These are phyloP conservation scores for Colletotrichum tofieldiae DNA, from an alignment of 2,329 filamentous ascomycete species.

Conservation along the genomic window DNA sequence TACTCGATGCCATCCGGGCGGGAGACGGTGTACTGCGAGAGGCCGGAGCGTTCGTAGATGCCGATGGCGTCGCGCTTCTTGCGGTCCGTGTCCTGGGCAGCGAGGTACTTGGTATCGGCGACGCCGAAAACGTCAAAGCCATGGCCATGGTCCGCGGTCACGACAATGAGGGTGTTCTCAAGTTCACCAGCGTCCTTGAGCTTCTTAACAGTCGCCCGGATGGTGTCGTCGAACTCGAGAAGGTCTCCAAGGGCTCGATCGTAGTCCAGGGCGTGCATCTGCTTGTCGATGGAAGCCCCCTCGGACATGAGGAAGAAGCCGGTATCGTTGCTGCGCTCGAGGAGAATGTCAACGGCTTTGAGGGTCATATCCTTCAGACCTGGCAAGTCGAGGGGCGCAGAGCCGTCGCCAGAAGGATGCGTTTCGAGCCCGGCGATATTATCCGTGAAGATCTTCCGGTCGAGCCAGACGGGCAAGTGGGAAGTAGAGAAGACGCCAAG, in stretches of 20 bases:
- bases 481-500: conserved; percentile 84
- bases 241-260: conserved; percentile 88
- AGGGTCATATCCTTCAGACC: conserved; percentile 92
- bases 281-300: conserved; percentile 89
- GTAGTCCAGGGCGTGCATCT: conserved; percentile 90
- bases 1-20: conserved; percentile 75
- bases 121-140: conserved; percentile 89
- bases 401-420: conserved; percentile 76
- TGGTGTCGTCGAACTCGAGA: conserved; percentile 87
- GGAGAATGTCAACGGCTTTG: conserved; percentile 85
- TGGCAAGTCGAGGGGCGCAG: conserved; percentile 80
- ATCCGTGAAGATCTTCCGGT: conserved; percentile 83
- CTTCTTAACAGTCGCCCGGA: conserved; percentile 80
- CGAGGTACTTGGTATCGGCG: conserved; percentile 85
- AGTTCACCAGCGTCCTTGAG: conserved; percentile 76
- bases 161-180: conserved; percentile 83
- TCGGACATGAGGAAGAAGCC: conserved; percentile 93
- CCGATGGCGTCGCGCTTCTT: conserved; percentile 84
- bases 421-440: conserved; percentile 79
- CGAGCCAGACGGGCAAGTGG: conserved; percentile 88
- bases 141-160: conserved; percentile 91
- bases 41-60: conserved; percentile 79
- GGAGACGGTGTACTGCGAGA: conserved; percentile 80
- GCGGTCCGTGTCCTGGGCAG: conserved; percentile 75
- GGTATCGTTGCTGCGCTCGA: conserved; percentile 74